Conservation (phyloP, 2,329 filamentous ascomycete genomes). For the Septoria linicola region DNA sequence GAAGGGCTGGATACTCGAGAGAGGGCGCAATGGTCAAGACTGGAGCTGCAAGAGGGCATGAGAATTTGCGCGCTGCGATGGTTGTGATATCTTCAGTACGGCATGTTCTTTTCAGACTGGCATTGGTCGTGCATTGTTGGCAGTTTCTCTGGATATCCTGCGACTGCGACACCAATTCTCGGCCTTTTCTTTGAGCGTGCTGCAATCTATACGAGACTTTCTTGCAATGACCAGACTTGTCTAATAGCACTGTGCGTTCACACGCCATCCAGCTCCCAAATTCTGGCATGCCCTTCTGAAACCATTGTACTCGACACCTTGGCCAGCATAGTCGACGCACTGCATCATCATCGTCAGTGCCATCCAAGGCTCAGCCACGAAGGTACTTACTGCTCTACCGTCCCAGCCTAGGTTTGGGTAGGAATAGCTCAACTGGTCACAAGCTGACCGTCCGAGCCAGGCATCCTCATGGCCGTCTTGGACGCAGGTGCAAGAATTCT, state of each 20-base stretch:
- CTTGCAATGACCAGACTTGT: no score
- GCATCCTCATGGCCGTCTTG: background rate
- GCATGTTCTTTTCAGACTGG: no score
- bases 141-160: no score
- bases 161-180: no score
- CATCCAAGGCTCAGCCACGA: no score
- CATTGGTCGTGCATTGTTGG: background rate
- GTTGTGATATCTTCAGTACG: background rate
- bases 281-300: background rate
- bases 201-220: background rate
- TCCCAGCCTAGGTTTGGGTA: background rate
- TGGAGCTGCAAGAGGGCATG: slow-evolving; percentile 6
- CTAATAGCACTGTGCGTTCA: background rate
- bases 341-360: no score
- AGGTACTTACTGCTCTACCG: background rate
- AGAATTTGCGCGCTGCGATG: background rate
- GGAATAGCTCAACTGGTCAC: background rate
- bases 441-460: background rate
- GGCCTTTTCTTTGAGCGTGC: no score
- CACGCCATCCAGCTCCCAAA: background rate
- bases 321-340: background rate
- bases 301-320: background rate
- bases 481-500: background rate
- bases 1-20: slow-evolving; percentile 5
- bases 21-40: background rate